Evolutionary conservation across 257 asterid genomes (phyloP).

Genomic region (Oldenlandia corymbosa): DNA sequence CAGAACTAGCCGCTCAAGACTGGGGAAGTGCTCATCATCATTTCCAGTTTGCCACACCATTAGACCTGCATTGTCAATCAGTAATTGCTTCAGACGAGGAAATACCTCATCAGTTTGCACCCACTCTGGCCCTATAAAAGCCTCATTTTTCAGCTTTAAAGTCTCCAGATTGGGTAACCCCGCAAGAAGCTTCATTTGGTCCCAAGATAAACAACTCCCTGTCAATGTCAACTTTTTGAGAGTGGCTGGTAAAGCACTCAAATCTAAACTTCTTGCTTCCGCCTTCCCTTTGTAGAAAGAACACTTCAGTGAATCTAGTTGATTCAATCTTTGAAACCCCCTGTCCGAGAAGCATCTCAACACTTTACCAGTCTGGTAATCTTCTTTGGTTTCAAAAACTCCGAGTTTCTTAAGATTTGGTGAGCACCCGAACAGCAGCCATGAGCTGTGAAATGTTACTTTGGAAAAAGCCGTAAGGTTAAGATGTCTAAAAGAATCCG

Average conservation of each 20-base stretch:
- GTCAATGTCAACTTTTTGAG: neutral
- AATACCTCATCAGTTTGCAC: neutral
- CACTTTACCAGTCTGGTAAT: neutral
- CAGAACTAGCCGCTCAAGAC: slow-evolving; percentile 1
- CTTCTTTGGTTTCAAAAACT: slow-evolving; percentile 17
- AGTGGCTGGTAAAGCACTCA: neutral
- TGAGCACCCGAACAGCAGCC: slow-evolving; percentile 7
- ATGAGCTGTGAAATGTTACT: slow-evolving; percentile 19
- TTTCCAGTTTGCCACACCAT: neutral
- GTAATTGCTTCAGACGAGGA: slow-evolving; percentile 1
- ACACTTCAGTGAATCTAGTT: slow-evolving; percentile 5
- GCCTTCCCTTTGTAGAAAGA: slow-evolving; percentile 1
- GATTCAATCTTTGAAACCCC: neutral
- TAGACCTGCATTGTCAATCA: slow-evolving; percentile 6
- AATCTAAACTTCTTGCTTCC: neutral
- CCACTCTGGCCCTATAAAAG: slow-evolving; percentile 7
- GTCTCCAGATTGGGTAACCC: slow-evolving; percentile 10
- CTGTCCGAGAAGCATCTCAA: neutral
- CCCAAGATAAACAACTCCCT: slow-evolving; percentile 10
- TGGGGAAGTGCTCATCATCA: neutral
- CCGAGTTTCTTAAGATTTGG: slow-evolving; percentile 32
- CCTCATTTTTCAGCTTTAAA: slow-evolving; percentile 5
- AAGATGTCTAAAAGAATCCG: slow-evolving; percentile 7
- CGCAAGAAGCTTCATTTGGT: neutral
- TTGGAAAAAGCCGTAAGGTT: slow-evolving; percentile 9